Evolutionary conservation across 495 filamentous ascomycete species (phyloP), one percentile per base, ranked within the genome.

Genomic region (Podospora fimiseda): DNA sequence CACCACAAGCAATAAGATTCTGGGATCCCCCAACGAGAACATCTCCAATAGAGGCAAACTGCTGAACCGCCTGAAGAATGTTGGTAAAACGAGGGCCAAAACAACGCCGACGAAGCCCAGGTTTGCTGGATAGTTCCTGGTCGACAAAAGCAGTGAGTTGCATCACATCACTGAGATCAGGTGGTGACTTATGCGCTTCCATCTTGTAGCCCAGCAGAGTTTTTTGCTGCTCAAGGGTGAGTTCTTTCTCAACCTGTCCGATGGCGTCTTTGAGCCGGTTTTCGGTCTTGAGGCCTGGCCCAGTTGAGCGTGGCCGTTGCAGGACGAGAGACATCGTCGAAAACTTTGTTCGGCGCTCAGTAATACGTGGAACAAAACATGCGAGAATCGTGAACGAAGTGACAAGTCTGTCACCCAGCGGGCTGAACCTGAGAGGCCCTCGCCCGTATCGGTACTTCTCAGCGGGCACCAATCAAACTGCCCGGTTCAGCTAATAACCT

Each of bases 1-100:
- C 67, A 21, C 71, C 64, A 57, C 72, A 70, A 39, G 73, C 71
- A 24, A 77, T 62, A 18, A 75, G 47, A 55, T 74, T 74, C 60
- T 75, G 73, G 15, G 67, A 66, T 2, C 68, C 72, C 4, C 73
- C 73, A 11, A 74, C 56, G 13, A 74, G 48, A 13, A 75, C 64
- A 53, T 77, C 73, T 19, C 70, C 72, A 21, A 74, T 53, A 11
- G 66, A 64, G 21, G 70, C 70, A 49, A 68, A 74, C 52, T 74
- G 70, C 43, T 77, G 72, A 33, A 72, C 63, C 15, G 64, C 56
- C 46, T 75, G 58, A 30, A 77, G 60, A 27, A 74, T 57, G 47
- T 70, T 74, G 6, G 60, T 71, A 18, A 74, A 62, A 9, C 73
- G 67, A 5, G 73, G 61, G 4, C 73, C 72, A 54, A 70, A 68